Evolutionary conservation across 192 early-diverging fungal genomes (phyloP).

Genomic region (Coemansia sp.): DNA sequence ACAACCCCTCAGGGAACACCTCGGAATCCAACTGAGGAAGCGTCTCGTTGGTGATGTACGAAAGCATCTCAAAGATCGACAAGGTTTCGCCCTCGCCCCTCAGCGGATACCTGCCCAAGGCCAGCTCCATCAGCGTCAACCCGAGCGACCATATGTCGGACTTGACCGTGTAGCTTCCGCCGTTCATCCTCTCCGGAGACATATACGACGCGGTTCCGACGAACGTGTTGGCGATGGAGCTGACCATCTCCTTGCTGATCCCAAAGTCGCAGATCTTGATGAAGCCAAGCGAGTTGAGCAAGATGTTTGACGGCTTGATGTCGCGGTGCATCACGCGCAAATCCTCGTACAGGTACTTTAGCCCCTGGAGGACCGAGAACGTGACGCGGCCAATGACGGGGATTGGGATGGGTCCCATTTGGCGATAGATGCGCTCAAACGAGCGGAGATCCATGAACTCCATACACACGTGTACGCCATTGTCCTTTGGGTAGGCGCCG

Average conservation of each 20-base stretch:
- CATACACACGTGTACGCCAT: conserved; percentile 91
- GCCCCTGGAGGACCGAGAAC: conserved; percentile 69
- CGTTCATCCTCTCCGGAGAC: conserved; percentile 81
- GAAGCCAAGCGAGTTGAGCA: conserved; percentile 75
- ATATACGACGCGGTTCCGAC: conserved; percentile 84
- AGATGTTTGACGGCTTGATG: conserved; percentile 84
- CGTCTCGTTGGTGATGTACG: conserved; percentile 88
- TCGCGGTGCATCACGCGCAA: conserved; percentile 94
- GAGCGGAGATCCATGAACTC: conserved; percentile 96
- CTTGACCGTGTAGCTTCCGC: conserved; percentile 74
- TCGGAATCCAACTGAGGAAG: conserved; percentile 74
- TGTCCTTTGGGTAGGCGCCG: conserved; percentile 86
- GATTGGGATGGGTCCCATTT: conserved; percentile 86
- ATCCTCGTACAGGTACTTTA: conserved; percentile 84
- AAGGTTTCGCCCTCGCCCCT: conserved; percentile 65
- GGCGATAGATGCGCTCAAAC: conserved; percentile 89
- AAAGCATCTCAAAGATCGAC: conserved; percentile 89
- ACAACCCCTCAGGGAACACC: conserved; percentile 73
- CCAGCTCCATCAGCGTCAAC: conserved; percentile 80
- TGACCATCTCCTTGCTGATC: conserved; percentile 83
- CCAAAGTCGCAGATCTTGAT: conserved; percentile 90
- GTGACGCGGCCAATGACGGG: conserved; percentile 83
- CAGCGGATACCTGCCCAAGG: conserved; percentile 71
- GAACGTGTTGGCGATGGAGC: conserved; percentile 83
- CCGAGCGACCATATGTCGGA: conserved; percentile 83